A percentile compares a stretch with the other conserved stretches of the same genome.
Conservation (phyloP, 73 alveolate species). For the Symbiodinium pilosum region DNA sequence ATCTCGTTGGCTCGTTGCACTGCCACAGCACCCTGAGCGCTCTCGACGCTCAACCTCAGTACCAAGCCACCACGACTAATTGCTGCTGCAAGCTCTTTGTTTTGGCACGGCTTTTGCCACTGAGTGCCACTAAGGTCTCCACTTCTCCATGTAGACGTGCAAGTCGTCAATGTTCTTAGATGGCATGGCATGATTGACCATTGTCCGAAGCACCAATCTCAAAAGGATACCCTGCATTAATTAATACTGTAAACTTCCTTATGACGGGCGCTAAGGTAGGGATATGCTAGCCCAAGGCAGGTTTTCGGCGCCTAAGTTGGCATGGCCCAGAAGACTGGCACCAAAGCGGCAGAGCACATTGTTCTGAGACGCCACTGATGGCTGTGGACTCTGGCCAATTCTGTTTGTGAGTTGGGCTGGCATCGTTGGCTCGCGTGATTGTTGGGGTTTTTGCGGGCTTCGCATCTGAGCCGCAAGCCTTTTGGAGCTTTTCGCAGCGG, state of each 20-base stretch:
- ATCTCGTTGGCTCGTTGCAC: slow-evolving; percentile 32
- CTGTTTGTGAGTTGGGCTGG: not conserved
- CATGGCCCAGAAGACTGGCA: too few species aligned
- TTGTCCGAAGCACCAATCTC: too few species aligned
- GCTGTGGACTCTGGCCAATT: not conserved
- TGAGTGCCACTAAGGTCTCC: not conserved
- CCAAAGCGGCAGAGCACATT: too few species aligned
- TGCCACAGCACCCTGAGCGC: slow-evolving; percentile 41
- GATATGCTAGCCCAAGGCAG: too few species aligned
- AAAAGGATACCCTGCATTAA: too few species aligned
- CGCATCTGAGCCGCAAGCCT: not conserved
- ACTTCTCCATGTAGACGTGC: slow-evolving; percentile 8
- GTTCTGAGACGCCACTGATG: not conserved
- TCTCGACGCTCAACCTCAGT: slow-evolving; percentile 45
- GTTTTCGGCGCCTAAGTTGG: too few species aligned
- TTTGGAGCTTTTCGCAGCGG: slow-evolving; percentile 74
- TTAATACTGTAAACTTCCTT: too few species aligned
- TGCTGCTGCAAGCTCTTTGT: too few species aligned
- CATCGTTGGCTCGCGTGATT: not conserved
- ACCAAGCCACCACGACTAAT: not conserved
- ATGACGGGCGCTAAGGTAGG: too few species aligned
- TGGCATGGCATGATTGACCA: too few species aligned
- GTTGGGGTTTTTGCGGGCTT: not conserved
- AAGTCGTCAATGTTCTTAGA: not conserved
- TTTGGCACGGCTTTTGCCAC: not conserved